phyloP scores from a whole-genome alignment of 306 rosid genomes.

The Aeschynomene evenia region DNA sequence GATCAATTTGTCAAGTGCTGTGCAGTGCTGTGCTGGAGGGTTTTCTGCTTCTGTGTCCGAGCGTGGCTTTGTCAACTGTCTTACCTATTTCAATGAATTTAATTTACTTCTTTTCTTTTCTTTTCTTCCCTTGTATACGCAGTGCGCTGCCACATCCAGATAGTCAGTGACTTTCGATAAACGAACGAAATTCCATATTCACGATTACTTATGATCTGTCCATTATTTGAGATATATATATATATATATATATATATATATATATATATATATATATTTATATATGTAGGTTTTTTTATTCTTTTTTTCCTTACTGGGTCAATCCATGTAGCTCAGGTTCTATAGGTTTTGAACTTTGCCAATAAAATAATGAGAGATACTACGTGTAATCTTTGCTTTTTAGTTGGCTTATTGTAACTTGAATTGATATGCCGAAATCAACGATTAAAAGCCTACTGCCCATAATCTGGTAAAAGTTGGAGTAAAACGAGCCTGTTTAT shows the following conservation, averaged over 20 bases:
- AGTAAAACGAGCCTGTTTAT: background rate
- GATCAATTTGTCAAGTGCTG: slow-evolving; percentile 10
- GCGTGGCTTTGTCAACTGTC: slow-evolving; percentile 25
- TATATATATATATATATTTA: no score
- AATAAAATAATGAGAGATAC: background rate
- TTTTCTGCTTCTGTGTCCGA: slow-evolving; percentile 32
- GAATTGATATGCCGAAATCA: background rate
- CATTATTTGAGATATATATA: background rate
- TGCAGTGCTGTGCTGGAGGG: slow-evolving; percentile 37
- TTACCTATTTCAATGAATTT: slow-evolving; percentile 20
- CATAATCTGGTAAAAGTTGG: background rate
- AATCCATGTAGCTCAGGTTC: background rate
- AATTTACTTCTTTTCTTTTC: slow-evolving; percentile 3
- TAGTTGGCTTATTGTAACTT: background rate
- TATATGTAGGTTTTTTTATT: no score
- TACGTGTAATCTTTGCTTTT: background rate
- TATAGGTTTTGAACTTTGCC: background rate
- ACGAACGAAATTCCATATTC: background rate
- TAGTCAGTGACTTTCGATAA: background rate
- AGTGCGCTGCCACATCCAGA: slow-evolving; percentile 16
- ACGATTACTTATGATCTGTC: background rate
- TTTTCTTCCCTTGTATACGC: slow-evolving; percentile 5
- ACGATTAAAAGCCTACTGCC: background rate
- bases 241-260: no score
- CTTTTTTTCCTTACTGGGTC: background rate